Conservation (phyloP, 768 basidiomycete genomes). For the Trametopsis cervina region DNA sequence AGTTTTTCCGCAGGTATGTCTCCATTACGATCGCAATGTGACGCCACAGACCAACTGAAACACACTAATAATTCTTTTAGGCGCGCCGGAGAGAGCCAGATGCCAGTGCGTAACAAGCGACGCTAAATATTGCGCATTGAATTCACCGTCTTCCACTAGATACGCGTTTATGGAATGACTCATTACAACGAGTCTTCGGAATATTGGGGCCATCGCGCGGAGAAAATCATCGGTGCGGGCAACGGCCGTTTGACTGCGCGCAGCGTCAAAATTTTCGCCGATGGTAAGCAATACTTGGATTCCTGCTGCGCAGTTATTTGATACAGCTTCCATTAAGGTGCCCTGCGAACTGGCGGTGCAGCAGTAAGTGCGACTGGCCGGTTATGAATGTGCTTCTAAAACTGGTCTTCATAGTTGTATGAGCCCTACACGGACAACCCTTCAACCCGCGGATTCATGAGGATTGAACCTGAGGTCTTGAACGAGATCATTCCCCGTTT, state of each 20-base stretch:
- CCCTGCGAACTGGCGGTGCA: conserved; percentile 84
- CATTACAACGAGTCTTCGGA: conserved; percentile 57
- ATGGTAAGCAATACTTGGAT: conserved; percentile 35
- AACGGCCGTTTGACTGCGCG: conserved; percentile 63
- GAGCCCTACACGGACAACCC: conserved; percentile 82
- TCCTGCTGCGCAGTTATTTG: no score
- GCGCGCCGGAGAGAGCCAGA: conserved; percentile 45
- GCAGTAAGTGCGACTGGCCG: conserved; percentile 48
- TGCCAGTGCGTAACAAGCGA: conserved; percentile 11
- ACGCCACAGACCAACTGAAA: conserved; percentile 1
- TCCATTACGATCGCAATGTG: no score
- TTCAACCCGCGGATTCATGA: conserved; percentile 70
- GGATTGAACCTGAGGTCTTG: conserved; percentile 55
- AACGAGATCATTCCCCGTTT: conserved; percentile 60
- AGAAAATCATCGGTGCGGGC: conserved; percentile 46
- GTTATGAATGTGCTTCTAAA: not conserved
- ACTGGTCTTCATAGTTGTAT: conserved; percentile 42
- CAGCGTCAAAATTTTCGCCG: conserved; percentile 76
- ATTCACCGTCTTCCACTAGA: conserved; percentile 34
- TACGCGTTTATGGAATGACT: conserved; percentile 74
- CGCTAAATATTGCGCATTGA: not conserved
- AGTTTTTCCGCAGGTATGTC: conserved; percentile 62
- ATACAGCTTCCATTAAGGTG: conserved; percentile 40
- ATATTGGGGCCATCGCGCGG: conserved; percentile 68
- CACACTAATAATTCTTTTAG: conserved; percentile 31